Base-by-base conservation (phyloP, 768 basidiomycete species). In the Xerocomellus chrysenteron region DNA sequence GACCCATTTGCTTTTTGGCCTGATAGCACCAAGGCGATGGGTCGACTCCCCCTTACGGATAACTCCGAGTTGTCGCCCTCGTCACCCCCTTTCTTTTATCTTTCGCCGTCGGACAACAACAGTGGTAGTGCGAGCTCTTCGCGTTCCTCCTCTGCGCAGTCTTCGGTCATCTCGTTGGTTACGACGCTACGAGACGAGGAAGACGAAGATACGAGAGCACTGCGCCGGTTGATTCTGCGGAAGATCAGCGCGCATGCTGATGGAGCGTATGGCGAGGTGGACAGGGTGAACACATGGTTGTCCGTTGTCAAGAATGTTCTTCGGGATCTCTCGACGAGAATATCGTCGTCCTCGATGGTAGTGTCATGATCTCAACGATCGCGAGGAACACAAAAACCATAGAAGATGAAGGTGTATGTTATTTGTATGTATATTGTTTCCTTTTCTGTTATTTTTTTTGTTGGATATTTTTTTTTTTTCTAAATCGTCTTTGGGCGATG, bases 291-390 rank as follows among this genome's bases (percentile, higher is more conserved):
- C 21, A 72, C 70, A 1, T 89, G 88, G 87, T 69, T 88, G 19
- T 76, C 78, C 46, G 81, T 88, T 49, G 80, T 89, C 56, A 84
- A 82, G 60, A 85, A 83, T 48, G 84, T 82, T 30, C 76, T 86
- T 16, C 76, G 80, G 41, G 82, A 85, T 49, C 78, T 84, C 45
- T 81, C 82, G 40, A 57, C 47, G 35, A 59, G 49, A 19, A 47
- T 56, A 9, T 54, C 59, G 17, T 21, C 61, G 36, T 47, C 50
- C 14, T 14, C 60, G 43, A 54, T 30, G 47, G 28, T 49, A 1
- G 19, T 51, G 16, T 56, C 50, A 53, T 69, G 59, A 68, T 40
- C 40, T 32, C 13, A 33, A 56, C 48, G 49, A 46, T 17, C 28
- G n/a, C 39, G 11, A 42, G 11, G 39, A n/a, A 40, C 48, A 33